A percentile compares a stretch with the other conserved stretches of the same genome.
Evolutionary conservation across 257 asterid genomes (phyloP).

Genomic region (Coffea canephora): DNA sequence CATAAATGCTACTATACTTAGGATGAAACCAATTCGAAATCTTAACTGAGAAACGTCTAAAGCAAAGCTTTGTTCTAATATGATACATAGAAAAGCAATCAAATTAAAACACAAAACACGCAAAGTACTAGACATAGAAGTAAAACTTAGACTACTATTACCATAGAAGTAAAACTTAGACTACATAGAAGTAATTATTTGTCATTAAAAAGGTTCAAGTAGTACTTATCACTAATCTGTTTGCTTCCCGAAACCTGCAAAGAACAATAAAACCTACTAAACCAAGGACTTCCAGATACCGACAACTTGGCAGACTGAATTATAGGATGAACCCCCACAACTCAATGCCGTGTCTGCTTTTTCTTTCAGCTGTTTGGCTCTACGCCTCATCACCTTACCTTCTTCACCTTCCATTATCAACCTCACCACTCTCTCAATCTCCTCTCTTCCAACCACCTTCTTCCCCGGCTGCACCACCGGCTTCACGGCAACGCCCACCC

Average conservation of each 20-base stretch:
- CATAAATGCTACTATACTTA: no score
- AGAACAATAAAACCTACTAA: neutral
- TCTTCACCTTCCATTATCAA: slow-evolving; percentile 35
- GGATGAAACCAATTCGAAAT: no score
- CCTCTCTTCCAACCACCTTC: slow-evolving; percentile 26
- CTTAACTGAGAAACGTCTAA: no score
- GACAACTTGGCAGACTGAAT: slow-evolving; percentile 10
- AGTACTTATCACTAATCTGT: no score
- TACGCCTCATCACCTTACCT: slow-evolving; percentile 25
- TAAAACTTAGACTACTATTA: no score
- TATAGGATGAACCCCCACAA: slow-evolving; percentile 31
- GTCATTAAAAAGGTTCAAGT: no score
- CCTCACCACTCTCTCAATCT: slow-evolving; percentile 36
- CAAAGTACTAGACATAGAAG: no score
- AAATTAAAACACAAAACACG: no score
- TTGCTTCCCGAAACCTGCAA: neutral
- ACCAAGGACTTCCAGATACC: slow-evolving; percentile 5
- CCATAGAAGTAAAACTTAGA: no score
- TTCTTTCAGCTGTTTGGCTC: slow-evolving; percentile 27
- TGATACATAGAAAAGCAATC: no score
- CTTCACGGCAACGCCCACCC: slow-evolving; percentile 38
- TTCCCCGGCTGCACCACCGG: slow-evolving; percentile 6
- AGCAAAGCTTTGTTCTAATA: no score
- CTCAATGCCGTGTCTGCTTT: slow-evolving; percentile 29
- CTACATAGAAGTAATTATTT: no score